A percentile compares a stretch with the other conserved stretches of the same genome.
These are phyloP conservation scores for Fusarium nisikadoi DNA, from an alignment of 2,329 filamentous ascomycete species.

Conservation along the genomic window DNA sequence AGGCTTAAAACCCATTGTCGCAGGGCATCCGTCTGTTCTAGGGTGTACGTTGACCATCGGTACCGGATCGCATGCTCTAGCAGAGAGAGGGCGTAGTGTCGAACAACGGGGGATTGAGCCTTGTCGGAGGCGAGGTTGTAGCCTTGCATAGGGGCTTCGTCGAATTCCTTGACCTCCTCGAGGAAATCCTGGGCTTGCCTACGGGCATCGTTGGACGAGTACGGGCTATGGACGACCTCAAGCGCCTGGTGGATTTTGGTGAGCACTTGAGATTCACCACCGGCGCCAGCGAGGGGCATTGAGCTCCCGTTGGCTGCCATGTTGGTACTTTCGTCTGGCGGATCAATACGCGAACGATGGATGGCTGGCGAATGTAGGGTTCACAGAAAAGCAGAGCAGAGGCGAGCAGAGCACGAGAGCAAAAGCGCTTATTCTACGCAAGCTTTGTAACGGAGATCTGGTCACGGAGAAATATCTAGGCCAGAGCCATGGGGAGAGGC, in stretches of 20 bases:
- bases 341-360: constrained; percentile 19
- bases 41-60: constrained; percentile 78
- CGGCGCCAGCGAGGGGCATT: constrained; percentile 48
- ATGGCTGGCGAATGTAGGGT: constrained; percentile 15
- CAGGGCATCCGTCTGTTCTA: constrained; percentile 74
- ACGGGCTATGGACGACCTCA: constrained; percentile 84
- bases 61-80: constrained; percentile 91
- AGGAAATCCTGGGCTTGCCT: constrained; percentile 86
- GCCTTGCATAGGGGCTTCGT: constrained; percentile 85
- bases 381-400: constrained; percentile 20
- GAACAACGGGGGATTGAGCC: constrained; percentile 80
- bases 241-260: constrained; percentile 84
- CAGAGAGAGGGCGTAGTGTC: constrained; percentile 93
- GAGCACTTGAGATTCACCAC: constrained; percentile 60
- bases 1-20: constrained; percentile 83
- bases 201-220: constrained; percentile 82
- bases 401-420: constrained; percentile 18
- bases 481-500: constrained; percentile 34
- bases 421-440: constrained; percentile 35
- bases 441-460: constrained; percentile 23
- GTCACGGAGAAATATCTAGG: constrained; percentile 21
- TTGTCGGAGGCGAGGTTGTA: constrained; percentile 82
- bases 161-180: constrained; percentile 82
- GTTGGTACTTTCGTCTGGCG: constrained; percentile 28
- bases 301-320: constrained; percentile 53